Evolutionary conservation across 257 asterid species (phyloP), one percentile per base, ranked within the genome.

Genomic region (Ilex asprella): DNA sequence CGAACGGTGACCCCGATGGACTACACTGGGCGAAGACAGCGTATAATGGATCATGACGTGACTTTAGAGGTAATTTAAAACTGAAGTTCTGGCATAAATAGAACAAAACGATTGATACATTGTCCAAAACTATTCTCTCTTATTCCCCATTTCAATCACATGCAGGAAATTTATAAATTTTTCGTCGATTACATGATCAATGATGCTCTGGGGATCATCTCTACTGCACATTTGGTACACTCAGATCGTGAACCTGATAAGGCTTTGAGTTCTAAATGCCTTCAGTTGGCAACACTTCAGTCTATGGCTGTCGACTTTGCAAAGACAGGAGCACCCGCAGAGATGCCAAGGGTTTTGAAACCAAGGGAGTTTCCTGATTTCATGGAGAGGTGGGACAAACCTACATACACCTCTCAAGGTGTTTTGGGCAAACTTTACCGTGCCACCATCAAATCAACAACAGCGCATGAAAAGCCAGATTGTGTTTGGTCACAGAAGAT

Each of bases 301-400:
- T 89, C 99, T 1, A 92, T 89, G 99, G 99, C 97, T 3, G 99
- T 92, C n/a, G 97, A 89, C 62, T 92, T 79, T 12, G 99, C 99
- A 66, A 92, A 92, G 71, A 70, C 95, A 0, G 99, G 96, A 21
- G 95, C 97, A 60, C 96, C 97, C 12, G 99, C 97, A 8, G 97
- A 83, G 81, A 92, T 92, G 95, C 99, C 97, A 10, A 64, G 81
- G 61, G 70, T 39, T 39, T 70, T 92, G 60, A 89, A 80, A 75
- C 94, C 94, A 30, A 64, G 84, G 62, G 97, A 89, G 66, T 92
- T 76, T 35, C 97, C 99, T 0, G 99, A 92, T 71, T 92, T 89
- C 84, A 81, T 92, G 95, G 95, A 87, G 78, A 70, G 99, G 67
- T 83, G 85, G 84, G 96, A 86, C 54, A 86, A 79, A 79, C 96